Percentiles rank a stretch among this genome's conserved stretches.
Conservation (phyloP, 495 filamentous ascomycete genomes). For the Tuber borchii region DNA sequence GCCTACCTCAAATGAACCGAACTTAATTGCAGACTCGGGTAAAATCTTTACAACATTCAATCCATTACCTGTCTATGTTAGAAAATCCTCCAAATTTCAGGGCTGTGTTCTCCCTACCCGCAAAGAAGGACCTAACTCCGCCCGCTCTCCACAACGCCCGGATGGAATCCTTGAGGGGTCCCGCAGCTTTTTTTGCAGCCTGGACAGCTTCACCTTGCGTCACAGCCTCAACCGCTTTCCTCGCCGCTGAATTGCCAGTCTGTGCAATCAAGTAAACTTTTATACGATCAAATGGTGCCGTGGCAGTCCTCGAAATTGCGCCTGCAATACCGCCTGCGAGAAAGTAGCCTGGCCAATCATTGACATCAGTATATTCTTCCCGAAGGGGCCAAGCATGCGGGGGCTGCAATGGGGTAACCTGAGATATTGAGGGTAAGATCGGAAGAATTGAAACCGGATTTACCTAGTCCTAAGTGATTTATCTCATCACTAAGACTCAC, state of each 20-base stretch:
- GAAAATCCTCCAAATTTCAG: conserved; percentile 12
- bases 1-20: conserved; percentile 80
- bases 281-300: conserved; percentile 89
- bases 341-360: conserved; percentile 73
- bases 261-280: conserved; percentile 97
- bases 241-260: conserved; percentile 54
- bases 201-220: conserved; percentile 63
- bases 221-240: conserved; percentile 55
- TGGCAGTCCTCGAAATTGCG: conserved; percentile 83
- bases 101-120: conserved; percentile 56
- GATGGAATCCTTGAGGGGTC: conserved; percentile 64
- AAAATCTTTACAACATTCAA: conserved; percentile 96
- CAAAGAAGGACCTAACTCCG: conserved; percentile 88
- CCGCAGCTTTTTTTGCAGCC: conserved; percentile 59
- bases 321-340: conserved; percentile 88
- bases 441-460: conserved; percentile 65
- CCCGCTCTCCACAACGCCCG: conserved; percentile 75
- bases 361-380: conserved; percentile 19
- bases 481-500: conserved; percentile 80
- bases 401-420: conserved; percentile 3
- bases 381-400: conserved; percentile 30
- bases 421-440: conserved; percentile 47
- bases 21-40: conserved; percentile 95
- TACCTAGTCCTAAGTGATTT: conserved; percentile 87
- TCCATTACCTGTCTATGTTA: conserved; percentile 67